phyloP scores from a whole-genome alignment of 2,329 filamentous ascomycete species.

The Aureobasidium zeae region DNA sequence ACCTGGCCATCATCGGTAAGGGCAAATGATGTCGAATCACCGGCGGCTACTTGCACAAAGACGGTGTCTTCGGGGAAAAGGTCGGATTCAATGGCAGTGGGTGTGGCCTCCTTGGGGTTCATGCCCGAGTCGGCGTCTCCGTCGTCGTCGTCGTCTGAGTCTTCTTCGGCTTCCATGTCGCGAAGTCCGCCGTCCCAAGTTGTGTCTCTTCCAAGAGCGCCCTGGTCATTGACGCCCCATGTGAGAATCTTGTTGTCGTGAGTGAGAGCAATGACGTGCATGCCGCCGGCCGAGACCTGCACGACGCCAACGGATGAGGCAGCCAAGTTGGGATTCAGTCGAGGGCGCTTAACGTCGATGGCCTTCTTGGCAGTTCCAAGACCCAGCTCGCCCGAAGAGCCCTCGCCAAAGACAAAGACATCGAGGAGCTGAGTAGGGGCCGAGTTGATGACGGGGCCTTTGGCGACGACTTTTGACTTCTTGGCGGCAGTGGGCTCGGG shows the following conservation, averaged over 20 bases:
- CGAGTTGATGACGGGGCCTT: slow-evolving; percentile 48
- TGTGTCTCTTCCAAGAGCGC: slow-evolving; percentile 68
- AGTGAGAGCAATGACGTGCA: slow-evolving; percentile 71
- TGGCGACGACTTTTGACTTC: slow-evolving; percentile 20
- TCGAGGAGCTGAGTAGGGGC: slow-evolving; percentile 56
- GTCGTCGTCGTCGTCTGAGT: slow-evolving; percentile 48
- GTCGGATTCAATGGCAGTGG: slow-evolving; percentile 46
- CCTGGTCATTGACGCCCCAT: slow-evolving; percentile 83
- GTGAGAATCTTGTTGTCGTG: slow-evolving; percentile 73
- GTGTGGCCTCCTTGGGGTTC: slow-evolving; percentile 64
- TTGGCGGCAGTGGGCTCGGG: slow-evolving; percentile 20
- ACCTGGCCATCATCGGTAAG: slow-evolving; percentile 66
- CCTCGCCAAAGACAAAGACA: slow-evolving; percentile 73
- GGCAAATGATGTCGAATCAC: slow-evolving; percentile 66
- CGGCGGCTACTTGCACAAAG: slow-evolving; percentile 59
- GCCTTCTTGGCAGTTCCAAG: slow-evolving; percentile 58
- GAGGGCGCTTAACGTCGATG: slow-evolving; percentile 66
- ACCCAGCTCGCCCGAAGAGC: slow-evolving; percentile 71
- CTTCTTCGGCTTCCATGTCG: slow-evolving; percentile 47
- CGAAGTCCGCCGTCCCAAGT: slow-evolving; percentile 54
- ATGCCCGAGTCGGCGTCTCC: slow-evolving; percentile 53
- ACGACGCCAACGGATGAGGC: slow-evolving; percentile 56
- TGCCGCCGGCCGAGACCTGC: slow-evolving; percentile 67
- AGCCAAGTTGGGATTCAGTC: slow-evolving; percentile 53
- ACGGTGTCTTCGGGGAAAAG: slow-evolving; percentile 52